Conservation (phyloP, 2,329 filamentous ascomycete species). For the Beauveria medogensis region DNA sequence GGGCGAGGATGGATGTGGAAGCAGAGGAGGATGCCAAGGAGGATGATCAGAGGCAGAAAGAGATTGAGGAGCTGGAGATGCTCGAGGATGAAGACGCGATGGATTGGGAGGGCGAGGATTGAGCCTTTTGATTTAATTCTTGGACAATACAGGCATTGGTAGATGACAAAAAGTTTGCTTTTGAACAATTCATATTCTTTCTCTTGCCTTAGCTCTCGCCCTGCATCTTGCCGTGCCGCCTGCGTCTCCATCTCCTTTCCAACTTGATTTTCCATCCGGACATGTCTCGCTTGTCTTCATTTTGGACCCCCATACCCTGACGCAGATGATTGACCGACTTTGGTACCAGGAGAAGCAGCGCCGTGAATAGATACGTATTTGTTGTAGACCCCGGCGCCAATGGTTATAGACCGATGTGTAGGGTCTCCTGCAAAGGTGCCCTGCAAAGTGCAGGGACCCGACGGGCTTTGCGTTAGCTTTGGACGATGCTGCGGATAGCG, state of each 20-base stretch:
- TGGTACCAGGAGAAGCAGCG: slow-evolving; percentile 20
- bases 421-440: too few relatives aligned
- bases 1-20: neutral
- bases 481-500: too few relatives aligned
- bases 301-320: slow-evolving; percentile 24
- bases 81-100: neutral
- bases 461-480: too few relatives aligned
- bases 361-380: slow-evolving; percentile 29
- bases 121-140: neutral
- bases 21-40: neutral
- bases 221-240: neutral
- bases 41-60: neutral
- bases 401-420: neutral
- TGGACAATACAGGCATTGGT: neutral
- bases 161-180: too few relatives aligned
- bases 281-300: slow-evolving; percentile 25
- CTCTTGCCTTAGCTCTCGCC: neutral
- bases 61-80: neutral
- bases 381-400: slow-evolving; percentile 33
- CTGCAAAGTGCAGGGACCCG: too few relatives aligned
- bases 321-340: slow-evolving; percentile 21
- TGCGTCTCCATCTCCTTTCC: neutral
- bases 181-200: too few relatives aligned
- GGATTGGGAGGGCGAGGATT: neutral
- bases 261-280: slow-evolving; percentile 12